Evolutionary conservation across 768 basidiomycete species (phyloP), one percentile per base, ranked within the genome.

Genomic region (Boletus edulis): DNA sequence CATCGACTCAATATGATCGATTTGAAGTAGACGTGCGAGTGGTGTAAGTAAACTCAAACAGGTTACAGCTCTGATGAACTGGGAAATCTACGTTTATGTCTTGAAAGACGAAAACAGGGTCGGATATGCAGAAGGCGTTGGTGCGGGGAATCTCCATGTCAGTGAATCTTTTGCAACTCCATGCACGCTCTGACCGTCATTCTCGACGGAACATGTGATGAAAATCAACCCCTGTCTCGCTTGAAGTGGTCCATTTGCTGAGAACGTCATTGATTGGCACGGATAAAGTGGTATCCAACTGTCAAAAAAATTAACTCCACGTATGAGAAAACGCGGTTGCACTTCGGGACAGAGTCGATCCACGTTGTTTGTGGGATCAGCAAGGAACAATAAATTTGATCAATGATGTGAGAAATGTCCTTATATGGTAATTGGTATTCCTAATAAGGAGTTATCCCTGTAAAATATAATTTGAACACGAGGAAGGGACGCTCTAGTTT

Each of bases 1-100:
- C 49, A 56, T 68, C 52, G 62, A 66, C 52, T 68, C 67, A n/a
- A n/a, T n/a, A n/a, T n/a, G n/a, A n/a, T 91, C 52, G 82, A 93
- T 58, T n/a, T n/a, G 80, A 22, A 3, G 22, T 89, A 31, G 90
- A 93, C 39, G 73, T 89, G 53, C 76, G 81, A 55, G 84, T 83
- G 49, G 1, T 1, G 87, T 87, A 66, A 37, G 85, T 54, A 29
- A 38, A 49, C 43, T 34, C 39, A 2, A 47, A 8, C 40, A 17
- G 24, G 55, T 5, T 24, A 9, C 32, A 10, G 38, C 13, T 39
- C 38, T 15, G n/a, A 11, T 39, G 38, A 39, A 34, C 10, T 34
- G 11, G 34, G 24, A 24, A 24, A 24, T 24, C 24, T 4, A 68
- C 67, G 3, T 56, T 63, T 24, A 63, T 70, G 64, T 70, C 1